Percentiles rank a stretch among this genome's conserved stretches.
phyloP scores from a whole-genome alignment of 495 filamentous ascomycete species.

The Collariella sp. region DNA sequence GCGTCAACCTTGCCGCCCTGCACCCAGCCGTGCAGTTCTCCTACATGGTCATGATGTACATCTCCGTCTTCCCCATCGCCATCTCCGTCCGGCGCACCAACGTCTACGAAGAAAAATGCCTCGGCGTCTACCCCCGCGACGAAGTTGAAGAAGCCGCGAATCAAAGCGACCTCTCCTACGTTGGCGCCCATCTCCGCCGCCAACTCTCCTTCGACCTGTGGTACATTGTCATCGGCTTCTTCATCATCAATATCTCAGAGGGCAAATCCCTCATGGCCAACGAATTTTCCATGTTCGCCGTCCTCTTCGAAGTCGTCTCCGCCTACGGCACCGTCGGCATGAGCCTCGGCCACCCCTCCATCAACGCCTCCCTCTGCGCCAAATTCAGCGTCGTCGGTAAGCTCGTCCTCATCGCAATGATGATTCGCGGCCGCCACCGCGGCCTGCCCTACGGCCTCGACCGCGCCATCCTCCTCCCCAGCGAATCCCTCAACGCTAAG shows the following conservation, averaged over 20 bases:
- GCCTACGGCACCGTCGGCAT: constrained; percentile 95
- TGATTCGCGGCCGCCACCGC: constrained; percentile 84
- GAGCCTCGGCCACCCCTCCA: constrained; percentile 66
- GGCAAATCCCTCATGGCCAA: constrained; percentile 44
- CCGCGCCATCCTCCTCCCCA: constrained; percentile 76
- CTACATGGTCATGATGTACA: constrained; percentile 99
- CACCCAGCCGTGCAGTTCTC: constrained; percentile 92
- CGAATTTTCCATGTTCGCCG: constrained; percentile 74
- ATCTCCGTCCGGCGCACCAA: constrained; percentile 90
- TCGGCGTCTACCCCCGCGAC: constrained; percentile 60
- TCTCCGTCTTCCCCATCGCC: constrained; percentile 91
- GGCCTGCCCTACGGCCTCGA: constrained; percentile 89
- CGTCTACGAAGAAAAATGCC: constrained; percentile 90
- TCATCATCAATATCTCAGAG: constrained; percentile 81
- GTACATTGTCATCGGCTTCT: constrained; percentile 85
- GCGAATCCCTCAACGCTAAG: constrained; percentile 63
- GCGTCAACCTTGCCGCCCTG: constrained; percentile 63
- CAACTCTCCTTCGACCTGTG: constrained; percentile 93
- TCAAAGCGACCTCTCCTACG: constrained; percentile 60
- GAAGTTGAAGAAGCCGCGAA: constrained; percentile 42
- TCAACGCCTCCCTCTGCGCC: constrained; percentile 69
- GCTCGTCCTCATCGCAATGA: constrained; percentile 87
- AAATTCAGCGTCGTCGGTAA: constrained; percentile 78
- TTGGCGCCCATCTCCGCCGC: constrained; percentile 76
- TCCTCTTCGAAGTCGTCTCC: constrained; percentile 84